A percentile compares a stretch with the other conserved stretches of the same genome.
phyloP scores from a whole-genome alignment of 768 basidiomycete species.

The Multifurca ochricompacta region DNA sequence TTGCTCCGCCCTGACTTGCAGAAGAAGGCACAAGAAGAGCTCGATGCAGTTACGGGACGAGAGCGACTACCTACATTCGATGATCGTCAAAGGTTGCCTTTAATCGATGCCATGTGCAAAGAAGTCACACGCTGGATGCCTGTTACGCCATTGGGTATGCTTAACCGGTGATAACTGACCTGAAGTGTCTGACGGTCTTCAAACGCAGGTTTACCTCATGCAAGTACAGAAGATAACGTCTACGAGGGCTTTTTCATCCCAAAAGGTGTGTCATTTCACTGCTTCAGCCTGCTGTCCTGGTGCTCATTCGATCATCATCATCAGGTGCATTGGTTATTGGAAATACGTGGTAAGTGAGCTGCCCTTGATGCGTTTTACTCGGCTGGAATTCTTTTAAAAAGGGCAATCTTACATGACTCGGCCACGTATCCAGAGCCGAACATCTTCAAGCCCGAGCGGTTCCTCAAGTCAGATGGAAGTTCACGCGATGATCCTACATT shows the following conservation, averaged over 20 bases:
- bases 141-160: not conserved
- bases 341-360: not conserved
- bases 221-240: not conserved
- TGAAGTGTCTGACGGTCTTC: not conserved
- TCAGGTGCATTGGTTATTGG: not conserved
- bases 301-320: no score
- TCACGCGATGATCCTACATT: not conserved
- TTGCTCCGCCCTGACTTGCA: not conserved
- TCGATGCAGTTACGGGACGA: not conserved
- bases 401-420: not conserved
- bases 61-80: constrained; percentile 4
- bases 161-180: not conserved
- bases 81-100: constrained; percentile 3
- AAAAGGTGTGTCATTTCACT: not conserved
- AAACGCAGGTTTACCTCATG: not conserved
- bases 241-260: not conserved
- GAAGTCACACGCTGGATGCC: not conserved
- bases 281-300: no score
- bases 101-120: constrained; percentile 3
- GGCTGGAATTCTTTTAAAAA: no score
- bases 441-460: not conserved
- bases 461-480: not conserved
- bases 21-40: not conserved
- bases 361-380: not conserved
- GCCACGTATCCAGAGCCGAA: not conserved